Evolutionary conservation across 208 protist species (phyloP).

Genomic region (Leptomonas seymouri): DNA sequence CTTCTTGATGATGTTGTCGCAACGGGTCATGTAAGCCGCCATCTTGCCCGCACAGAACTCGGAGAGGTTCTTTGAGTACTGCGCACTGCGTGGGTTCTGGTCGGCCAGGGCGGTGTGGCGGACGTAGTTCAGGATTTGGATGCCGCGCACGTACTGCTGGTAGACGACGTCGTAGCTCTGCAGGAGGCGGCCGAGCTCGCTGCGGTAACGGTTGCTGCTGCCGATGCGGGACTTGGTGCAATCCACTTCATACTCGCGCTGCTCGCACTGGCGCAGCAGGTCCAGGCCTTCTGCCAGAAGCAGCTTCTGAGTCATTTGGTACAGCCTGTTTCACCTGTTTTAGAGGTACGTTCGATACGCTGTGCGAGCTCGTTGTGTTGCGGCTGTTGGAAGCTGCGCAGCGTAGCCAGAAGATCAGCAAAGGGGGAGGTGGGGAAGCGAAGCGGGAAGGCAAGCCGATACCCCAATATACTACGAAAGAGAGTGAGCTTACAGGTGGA

Average conservation of each 20-base stretch:
- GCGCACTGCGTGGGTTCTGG: constrained; percentile 32
- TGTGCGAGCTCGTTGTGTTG: too few species aligned
- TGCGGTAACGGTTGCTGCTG: constrained; percentile 42
- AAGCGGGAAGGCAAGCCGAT: too few species aligned
- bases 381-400: too few species aligned
- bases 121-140: constrained; percentile 83
- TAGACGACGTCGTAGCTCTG: constrained; percentile 65
- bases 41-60: constrained; percentile 78
- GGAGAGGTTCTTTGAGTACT: constrained; percentile 54
- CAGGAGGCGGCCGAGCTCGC: constrained; percentile 52
- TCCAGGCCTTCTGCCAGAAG: constrained; percentile 80
- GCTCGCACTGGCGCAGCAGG: constrained; percentile 71
- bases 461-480: too few species aligned
- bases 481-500: too few species aligned
- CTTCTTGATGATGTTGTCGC: constrained; percentile 67
- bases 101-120: constrained; percentile 57
- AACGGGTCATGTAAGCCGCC: constrained; percentile 72
- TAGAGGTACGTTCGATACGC: neutral
- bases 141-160: constrained; percentile 58
- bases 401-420: too few species aligned
- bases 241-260: constrained; percentile 73
- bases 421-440: too few species aligned
- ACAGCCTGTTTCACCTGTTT: neutral
- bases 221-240: constrained; percentile 46
- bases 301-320: constrained; percentile 75